Conservation (phyloP, 1,139 yeast species). For the Nadsonia starkeyi-henricii region DNA sequence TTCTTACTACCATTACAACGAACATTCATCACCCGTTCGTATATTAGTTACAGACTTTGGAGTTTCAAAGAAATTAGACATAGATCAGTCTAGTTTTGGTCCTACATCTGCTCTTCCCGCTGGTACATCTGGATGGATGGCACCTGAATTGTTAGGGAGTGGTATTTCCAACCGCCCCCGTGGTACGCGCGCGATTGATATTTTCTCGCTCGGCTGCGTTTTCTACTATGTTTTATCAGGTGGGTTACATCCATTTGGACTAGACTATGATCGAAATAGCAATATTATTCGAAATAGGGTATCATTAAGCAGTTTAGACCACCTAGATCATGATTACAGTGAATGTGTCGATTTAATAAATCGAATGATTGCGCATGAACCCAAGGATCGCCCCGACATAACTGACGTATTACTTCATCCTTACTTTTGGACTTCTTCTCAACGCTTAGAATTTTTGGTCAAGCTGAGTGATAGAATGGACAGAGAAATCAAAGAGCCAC, state of each 20-base stretch:
- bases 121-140: conserved; percentile 97
- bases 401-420: conserved; percentile 64
- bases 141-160: conserved; percentile 63
- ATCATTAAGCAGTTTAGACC: conserved; percentile 34
- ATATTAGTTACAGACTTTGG: conserved; percentile 91
- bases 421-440: conserved; percentile 66
- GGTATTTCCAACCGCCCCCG: conserved; percentile 37
- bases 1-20: conserved; percentile 13
- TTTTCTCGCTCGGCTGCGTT: conserved; percentile 89
- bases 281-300: conserved; percentile 69
- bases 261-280: conserved; percentile 71
- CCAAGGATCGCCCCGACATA: conserved; percentile 64
- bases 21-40: conserved; percentile 32
- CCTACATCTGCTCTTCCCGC: conserved; percentile 90
- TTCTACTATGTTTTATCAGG: conserved; percentile 72
- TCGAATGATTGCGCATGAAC: conserved; percentile 58
- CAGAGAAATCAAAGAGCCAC: conserved; percentile 76
- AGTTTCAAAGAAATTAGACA: conserved; percentile 77
- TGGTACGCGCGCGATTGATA: conserved; percentile 82
- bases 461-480: conserved; percentile 88
- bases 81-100: conserved; percentile 83
- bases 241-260: conserved; percentile 94
- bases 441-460: conserved; percentile 66
- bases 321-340: conserved; percentile 27
- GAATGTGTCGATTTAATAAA: conserved; percentile 65